These are phyloP conservation scores for Fraxinus ornus DNA, from an alignment of 305 asterid species.

Conservation along the genomic window DNA sequence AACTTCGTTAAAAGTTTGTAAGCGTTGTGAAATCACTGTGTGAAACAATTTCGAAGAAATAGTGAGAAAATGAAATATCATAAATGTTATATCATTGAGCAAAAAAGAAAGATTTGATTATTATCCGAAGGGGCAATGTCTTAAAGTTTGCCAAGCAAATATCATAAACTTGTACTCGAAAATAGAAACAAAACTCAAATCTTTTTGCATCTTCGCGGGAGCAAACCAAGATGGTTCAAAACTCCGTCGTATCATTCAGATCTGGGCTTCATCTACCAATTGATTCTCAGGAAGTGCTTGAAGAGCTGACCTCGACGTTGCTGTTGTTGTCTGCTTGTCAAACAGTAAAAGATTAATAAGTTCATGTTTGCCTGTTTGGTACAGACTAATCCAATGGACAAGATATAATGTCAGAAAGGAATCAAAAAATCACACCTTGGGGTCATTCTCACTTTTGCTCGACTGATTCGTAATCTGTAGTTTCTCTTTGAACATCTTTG, in stretches of 20 bases:
- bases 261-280: background rate
- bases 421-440: constrained; percentile 19
- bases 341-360: background rate
- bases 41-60: background rate
- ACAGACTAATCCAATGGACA: background rate
- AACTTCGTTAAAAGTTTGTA: no score
- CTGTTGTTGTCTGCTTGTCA: constrained; percentile 24
- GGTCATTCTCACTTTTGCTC: constrained; percentile 21
- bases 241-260: background rate
- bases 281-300: constrained; percentile 40
- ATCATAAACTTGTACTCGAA: background rate
- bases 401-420: no score
- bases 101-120: constrained; percentile 1
- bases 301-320: constrained; percentile 26
- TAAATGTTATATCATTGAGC: background rate
- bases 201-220: background rate
- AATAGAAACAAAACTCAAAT: background rate
- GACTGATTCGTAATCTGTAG: constrained; percentile 23
- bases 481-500: constrained; percentile 35
- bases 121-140: constrained; percentile 26
- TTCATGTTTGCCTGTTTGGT: background rate
- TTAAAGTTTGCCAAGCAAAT: background rate
- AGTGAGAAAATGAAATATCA: background rate
- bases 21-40: background rate
- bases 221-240: constrained; percentile 39